phyloP scores from a whole-genome alignment of 164 flowering plant species.

The Sextonia rubra region DNA sequence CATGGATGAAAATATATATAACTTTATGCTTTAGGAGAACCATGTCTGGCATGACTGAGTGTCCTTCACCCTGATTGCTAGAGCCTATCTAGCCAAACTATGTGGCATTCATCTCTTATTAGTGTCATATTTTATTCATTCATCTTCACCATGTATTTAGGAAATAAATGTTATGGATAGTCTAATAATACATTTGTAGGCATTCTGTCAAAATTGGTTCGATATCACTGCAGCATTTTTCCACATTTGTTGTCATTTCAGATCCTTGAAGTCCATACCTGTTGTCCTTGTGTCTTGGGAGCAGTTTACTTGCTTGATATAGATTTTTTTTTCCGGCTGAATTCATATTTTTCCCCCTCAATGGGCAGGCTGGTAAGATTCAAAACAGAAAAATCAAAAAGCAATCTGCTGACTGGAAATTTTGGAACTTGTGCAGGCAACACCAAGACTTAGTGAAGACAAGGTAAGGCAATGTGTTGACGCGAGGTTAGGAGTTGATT shows the following conservation, averaged over 20 bases:
- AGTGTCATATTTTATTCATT: background rate
- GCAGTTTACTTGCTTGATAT: background rate
- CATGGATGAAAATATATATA: background rate
- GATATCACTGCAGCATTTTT: background rate
- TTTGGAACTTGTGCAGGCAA: slow-evolving; percentile 45
- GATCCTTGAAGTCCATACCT: background rate
- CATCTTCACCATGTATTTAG: background rate
- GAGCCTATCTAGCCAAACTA: background rate
- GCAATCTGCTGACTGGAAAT: slow-evolving; percentile 10
- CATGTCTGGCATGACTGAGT: background rate
- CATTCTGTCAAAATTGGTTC: too few relatives aligned
- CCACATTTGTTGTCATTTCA: background rate
- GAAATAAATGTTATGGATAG: too few relatives aligned
- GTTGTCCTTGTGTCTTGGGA: background rate
- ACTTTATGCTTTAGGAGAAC: background rate
- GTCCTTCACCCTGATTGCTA: background rate
- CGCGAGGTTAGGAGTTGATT: slow-evolving; percentile 57
- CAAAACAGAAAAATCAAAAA: background rate
- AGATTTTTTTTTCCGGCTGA: background rate
- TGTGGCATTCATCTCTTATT: background rate
- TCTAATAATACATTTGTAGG: too few relatives aligned
- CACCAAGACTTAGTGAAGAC: slow-evolving; percentile 88
- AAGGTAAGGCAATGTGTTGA: slow-evolving; percentile 87
- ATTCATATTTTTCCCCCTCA: background rate
- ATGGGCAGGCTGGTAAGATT: too few relatives aligned